phyloP scores from a whole-genome alignment of 176 grass and related monocot genomes.

The Oropetium thomaeum region DNA sequence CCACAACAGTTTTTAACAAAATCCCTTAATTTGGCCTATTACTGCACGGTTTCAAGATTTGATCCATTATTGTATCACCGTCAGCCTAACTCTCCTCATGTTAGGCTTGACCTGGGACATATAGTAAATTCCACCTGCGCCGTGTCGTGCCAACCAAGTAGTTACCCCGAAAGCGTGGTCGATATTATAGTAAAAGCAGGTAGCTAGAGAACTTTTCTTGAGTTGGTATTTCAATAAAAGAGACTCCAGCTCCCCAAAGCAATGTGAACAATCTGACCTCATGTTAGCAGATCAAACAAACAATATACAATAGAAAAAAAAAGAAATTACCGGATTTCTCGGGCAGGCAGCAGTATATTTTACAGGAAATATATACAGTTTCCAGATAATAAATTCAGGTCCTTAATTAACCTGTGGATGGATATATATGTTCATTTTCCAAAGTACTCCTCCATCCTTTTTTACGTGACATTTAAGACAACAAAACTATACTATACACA shows the following conservation, averaged over 20 bases:
- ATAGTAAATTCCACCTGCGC: neutral
- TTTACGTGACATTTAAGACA: too few species aligned
- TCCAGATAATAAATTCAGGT: neutral
- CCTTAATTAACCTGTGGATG: neutral
- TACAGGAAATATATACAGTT: neutral
- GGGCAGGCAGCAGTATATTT: neutral
- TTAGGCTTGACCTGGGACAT: neutral
- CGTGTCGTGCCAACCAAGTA: neutral
- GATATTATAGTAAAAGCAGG: neutral
- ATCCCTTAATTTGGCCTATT: too few species aligned
- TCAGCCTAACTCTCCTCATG: neutral
- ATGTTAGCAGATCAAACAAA: neutral
- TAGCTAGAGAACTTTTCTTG: neutral
- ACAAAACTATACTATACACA: too few species aligned
- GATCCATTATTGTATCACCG: neutral
- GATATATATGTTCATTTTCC: too few species aligned
- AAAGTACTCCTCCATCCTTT: too few species aligned
- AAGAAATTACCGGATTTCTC: too few species aligned
- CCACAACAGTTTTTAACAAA: too few species aligned
- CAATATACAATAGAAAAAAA: neutral
- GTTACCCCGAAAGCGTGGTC: neutral
- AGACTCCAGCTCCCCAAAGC: neutral
- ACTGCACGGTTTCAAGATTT: neutral
- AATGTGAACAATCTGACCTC: neutral
- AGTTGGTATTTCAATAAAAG: neutral